Conservation (phyloP, 352 stramenopile genomes). For the Phytophthora parvispora region DNA sequence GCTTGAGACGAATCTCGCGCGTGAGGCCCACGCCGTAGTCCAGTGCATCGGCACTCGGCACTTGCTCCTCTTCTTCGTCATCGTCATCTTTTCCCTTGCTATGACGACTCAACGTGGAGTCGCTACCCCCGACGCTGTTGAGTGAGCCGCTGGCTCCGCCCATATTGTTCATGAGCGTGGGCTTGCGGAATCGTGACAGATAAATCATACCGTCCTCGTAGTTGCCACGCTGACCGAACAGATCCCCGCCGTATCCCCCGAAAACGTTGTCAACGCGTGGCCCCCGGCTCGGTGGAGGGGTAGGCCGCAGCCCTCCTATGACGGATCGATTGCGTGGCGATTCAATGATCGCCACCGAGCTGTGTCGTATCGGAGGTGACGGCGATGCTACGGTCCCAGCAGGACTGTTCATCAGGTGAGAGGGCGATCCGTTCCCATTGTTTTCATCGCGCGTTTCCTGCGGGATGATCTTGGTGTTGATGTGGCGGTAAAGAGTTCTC, state of each 20-base stretch:
- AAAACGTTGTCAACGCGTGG: conserved; percentile 64
- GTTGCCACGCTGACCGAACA: conserved; percentile 87
- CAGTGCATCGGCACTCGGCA: conserved; percentile 40
- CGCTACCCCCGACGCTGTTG: conserved; percentile 15
- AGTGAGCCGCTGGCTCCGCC: conserved; percentile 30
- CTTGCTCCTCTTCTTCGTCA: conserved; percentile 60
- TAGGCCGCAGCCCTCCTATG: conserved; percentile 25
- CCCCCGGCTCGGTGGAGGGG: conserved; percentile 28
- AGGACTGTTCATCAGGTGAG: conserved; percentile 27
- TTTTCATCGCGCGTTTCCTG: conserved; percentile 66
- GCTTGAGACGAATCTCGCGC: conserved; percentile 78
- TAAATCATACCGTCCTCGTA: conserved; percentile 93
- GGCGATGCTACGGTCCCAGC: conserved; percentile 21
- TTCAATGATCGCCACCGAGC: conserved; percentile 38
- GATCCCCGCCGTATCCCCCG: conserved; percentile 72
- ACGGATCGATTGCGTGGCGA: conserved; percentile 71
- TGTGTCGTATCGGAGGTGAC: conserved; percentile 49
- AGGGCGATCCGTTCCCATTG: conserved; percentile 19
- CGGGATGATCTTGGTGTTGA: conserved; percentile 89
- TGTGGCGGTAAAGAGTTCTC: conserved; percentile 85
- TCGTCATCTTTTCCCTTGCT: conserved; percentile 51
- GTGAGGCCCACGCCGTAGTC: conserved; percentile 44
- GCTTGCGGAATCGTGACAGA: conserved; percentile 82
- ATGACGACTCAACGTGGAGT: conserved; percentile 48
- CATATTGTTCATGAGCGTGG: conserved; percentile 36